Conservation (phyloP, 768 basidiomycete genomes). For the Hysterangium stoloniferum region DNA sequence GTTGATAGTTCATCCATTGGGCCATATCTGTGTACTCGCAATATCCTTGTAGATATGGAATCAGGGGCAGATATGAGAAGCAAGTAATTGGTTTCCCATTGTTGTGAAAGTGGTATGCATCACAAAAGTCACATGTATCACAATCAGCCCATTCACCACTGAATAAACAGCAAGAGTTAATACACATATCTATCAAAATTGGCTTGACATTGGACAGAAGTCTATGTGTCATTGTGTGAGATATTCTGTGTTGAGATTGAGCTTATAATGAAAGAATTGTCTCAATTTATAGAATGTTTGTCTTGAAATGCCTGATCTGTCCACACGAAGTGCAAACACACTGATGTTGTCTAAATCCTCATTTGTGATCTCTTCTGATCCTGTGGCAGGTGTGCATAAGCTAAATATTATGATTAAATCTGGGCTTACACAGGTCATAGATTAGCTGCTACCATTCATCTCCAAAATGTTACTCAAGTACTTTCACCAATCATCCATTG, state of each 20-base stretch:
- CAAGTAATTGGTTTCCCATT: constrained; percentile 18
- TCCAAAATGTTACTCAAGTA: background rate
- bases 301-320: background rate
- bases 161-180: constrained; percentile 34
- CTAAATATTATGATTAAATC: background rate
- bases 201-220: constrained; percentile 27
- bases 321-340: background rate
- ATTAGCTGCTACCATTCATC: background rate
- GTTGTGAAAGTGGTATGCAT: constrained; percentile 19
- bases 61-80: constrained; percentile 34
- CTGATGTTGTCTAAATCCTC: background rate
- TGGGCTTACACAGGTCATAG: background rate
- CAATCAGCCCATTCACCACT: constrained; percentile 24
- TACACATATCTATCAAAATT: constrained; percentile 33
- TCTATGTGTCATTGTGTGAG: constrained; percentile 15
- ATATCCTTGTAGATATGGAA: constrained; percentile 26
- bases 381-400: too few species aligned
- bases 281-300: background rate
- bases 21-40: constrained; percentile 19
- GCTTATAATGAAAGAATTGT: background rate
- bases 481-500: background rate
- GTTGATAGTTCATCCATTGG: constrained; percentile 24
- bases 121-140: constrained; percentile 30
- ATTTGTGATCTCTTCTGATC: background rate
- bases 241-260: background rate